Base-by-base conservation (phyloP, 139 green algal genomes). In the Deuterostichococcus epilithicus region DNA sequence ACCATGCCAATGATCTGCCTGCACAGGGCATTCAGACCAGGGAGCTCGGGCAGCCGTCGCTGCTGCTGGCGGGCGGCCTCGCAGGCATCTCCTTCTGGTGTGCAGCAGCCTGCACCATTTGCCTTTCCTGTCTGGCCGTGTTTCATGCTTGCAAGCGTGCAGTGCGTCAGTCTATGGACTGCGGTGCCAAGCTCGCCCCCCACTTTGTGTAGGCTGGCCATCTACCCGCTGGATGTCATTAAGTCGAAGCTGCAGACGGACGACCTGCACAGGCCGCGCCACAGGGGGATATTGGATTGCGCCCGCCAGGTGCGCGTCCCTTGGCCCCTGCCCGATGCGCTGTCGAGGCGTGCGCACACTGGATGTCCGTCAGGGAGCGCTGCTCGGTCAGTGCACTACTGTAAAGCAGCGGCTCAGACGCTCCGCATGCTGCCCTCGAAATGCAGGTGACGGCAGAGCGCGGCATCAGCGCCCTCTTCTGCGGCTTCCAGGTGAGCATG, bases 71-170 rank as follows among this genome's bases (percentile, higher is more conserved):
- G 18, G 91, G 91, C 25, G 91, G 86, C 58, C 38, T 94, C 3
- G 90, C 80, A 6, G 91, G 91, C 39, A 86, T 86, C 10, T 71
- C 76, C 18, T 96, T 92, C 78, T 96, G 91, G 91, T 77, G 81
- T 5, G 52, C 52, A 23, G 10, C 10, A n/a, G 10, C n/a, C 5
- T 63, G 52, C 52, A 23, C 42, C 8, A 13, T 13, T 13, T 52
- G 42, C 42, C 13, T 13, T 23, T 52, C 8, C 8, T 52, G 8
- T 8, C 8, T 23, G 42, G 13, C 13, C 8, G 8, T 52, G 8
- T 13, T 13, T 23, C 42, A 52, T 63, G 10, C 8, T 28, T 23
- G 52, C 18, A 28, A 5, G 20, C 20, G 13, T 63, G 18, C 3
- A 3, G 20, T 63, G 52, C 52, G 52, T n/a, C 52, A n/a, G 52